Evolutionary conservation across 441 rosid species (phyloP).

Genomic region (Eutrema salsugineum): DNA sequence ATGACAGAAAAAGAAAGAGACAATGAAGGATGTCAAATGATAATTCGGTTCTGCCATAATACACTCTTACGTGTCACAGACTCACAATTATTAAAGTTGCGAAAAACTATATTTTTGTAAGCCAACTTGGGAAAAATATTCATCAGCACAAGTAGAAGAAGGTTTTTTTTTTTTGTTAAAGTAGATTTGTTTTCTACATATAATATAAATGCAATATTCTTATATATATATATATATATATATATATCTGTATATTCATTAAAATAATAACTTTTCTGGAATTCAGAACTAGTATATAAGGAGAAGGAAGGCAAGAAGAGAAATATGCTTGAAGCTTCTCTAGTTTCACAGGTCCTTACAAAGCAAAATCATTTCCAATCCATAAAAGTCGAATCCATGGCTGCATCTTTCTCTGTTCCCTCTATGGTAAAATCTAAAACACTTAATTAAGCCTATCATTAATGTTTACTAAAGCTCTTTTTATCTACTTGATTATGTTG

Average conservation of each 20-base stretch:
- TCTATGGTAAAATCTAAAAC: conserved; percentile 56
- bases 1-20: background rate
- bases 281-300: conserved; percentile 30
- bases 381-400: conserved; percentile 60
- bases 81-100: background rate
- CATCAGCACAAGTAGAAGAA: background rate
- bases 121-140: conserved; percentile 4
- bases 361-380: conserved; percentile 15
- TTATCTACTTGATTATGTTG: background rate
- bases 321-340: conserved; percentile 34
- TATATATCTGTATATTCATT: background rate
- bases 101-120: background rate
- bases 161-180: too few species aligned
- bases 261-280: background rate
- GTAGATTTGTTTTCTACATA: too few species aligned
- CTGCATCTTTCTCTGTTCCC: conserved; percentile 83
- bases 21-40: conserved; percentile 4
- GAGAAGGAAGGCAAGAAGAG: conserved; percentile 19
- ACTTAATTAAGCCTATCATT: background rate
- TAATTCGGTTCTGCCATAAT: conserved; percentile 18
- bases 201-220: too few species aligned
- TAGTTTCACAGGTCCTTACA: conserved; percentile 10
- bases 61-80: conserved; percentile 18
- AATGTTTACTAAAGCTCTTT: background rate
- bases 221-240: too few species aligned